Evolutionary conservation across 2,329 filamentous ascomycete species (phyloP), one percentile per base, ranked within the genome.

Genomic region (Torrubiella hemipterigena): DNA sequence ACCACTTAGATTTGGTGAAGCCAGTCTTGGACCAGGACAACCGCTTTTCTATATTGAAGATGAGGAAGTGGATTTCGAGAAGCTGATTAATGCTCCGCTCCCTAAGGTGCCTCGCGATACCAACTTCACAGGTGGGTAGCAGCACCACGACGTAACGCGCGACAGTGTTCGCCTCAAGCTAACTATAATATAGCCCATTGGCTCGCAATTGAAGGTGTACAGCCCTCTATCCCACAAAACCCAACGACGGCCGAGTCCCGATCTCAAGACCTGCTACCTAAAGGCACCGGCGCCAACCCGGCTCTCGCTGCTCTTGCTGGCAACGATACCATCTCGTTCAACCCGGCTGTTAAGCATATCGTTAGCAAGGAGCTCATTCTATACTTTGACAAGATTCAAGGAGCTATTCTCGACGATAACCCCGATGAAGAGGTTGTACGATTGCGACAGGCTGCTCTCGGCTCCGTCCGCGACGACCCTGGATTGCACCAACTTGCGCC

Each of bases 61-160:
- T 52, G 91, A 98, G 51, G 91, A 98, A 63, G 80, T 96, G 33
- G 91, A 98, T 56, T 96, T 98, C 51, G 91, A 98, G 63, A 96
- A 96, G 65, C 65, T 98, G 43, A 95, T 98, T 53, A 98, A 98
- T 59, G 86, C 86, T 41, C 84, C 91, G 5, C 59, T 98, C 42
- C 91, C 91, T 17, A 95, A 93, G 56, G 87, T 98, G 18, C 91
- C 91, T 20, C 71, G 89, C 30, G 91, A 98, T 55, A 81, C 91
- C 46, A 84, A 77, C 38, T 89, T 95, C 50, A 96, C 89, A 24
- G 81, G 85, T 89, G 61, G 34, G 67, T 36, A 26, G 33, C 16
- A 29, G 23, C 3, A 17, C 13, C 12, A 17, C 12, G 14, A 17
- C 11, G 6, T 15, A 22, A 8, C 17, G 8, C 11, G 10, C 14